A percentile compares a stretch with the other conserved stretches of the same genome.
These are phyloP conservation scores for Ustilago shanxiensis DNA, from an alignment of 1,284 basidiomycete species.

Conservation along the genomic window DNA sequence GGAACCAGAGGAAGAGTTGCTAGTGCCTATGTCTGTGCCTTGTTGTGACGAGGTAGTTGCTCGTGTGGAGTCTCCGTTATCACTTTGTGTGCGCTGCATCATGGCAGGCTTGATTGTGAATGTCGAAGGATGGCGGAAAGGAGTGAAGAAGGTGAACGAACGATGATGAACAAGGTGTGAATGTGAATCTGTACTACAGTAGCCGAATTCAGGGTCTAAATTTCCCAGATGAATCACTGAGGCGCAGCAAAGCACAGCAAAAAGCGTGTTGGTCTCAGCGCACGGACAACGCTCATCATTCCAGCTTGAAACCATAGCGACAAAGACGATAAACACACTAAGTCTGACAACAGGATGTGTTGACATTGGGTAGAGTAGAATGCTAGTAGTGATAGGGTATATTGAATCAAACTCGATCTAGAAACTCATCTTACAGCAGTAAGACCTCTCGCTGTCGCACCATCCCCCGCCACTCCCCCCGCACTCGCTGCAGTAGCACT, in stretches of 20 bases:
- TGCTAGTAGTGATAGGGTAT: too few species aligned
- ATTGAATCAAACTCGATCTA: too few species aligned
- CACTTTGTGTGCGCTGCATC: slow-evolving; percentile 6
- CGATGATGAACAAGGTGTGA: neutral
- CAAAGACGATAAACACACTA: too few species aligned
- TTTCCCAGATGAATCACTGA: too few species aligned
- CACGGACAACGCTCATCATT: neutral
- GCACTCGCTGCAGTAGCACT: slow-evolving; percentile 17
- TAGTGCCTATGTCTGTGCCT: neutral
- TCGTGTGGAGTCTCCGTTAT: slow-evolving; percentile 1
- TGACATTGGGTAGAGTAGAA: too few species aligned
- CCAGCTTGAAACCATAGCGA: too few species aligned
- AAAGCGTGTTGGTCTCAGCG: neutral
- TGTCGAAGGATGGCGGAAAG: too few species aligned
- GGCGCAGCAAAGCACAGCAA: neutral
- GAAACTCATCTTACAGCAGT: neutral
- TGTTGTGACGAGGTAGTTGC: neutral
- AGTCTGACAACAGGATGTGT: too few species aligned
- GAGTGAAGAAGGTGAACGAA: too few species aligned
- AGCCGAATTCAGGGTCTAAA: neutral
- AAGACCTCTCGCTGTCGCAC: neutral
- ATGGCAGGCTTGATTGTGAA: slow-evolving; percentile 1
- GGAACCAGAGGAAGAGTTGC: slow-evolving; percentile 6
- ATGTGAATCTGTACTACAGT: too few species aligned
- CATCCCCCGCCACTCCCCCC: neutral